These are phyloP conservation scores for Astraeus odoratus DNA, from an alignment of 768 basidiomycete genomes.

Conservation along the genomic window DNA sequence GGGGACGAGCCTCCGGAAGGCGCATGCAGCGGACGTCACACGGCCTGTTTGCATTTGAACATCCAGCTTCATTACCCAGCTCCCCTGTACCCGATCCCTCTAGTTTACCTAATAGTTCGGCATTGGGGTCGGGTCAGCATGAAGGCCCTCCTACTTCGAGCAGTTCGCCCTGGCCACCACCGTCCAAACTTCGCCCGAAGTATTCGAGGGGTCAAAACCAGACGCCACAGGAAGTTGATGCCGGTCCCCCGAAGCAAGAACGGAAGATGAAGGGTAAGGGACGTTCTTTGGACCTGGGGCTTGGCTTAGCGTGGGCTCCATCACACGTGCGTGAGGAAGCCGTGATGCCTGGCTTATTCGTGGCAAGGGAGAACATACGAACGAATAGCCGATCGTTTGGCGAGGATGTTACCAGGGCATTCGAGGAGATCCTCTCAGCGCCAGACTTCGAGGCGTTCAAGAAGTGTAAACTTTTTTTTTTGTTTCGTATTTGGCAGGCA, in stretches of 20 bases:
- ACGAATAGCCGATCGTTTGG: conserved; percentile 14
- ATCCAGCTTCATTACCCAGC: conserved; percentile 49
- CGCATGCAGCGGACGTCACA: conserved; percentile 38
- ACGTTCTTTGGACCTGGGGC: conserved; percentile 62
- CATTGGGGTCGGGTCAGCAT: conserved; percentile 2
- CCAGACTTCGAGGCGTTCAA: conserved; percentile 41
- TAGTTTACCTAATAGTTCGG: conserved; percentile 11
- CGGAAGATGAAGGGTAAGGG: conserved; percentile 42
- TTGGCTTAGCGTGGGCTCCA: conserved; percentile 70
- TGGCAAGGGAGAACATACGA: conserved; percentile 24
- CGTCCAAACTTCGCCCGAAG: conserved; percentile 26
- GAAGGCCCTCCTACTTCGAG: conserved; percentile 7
- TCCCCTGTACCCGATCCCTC: conserved; percentile 20
- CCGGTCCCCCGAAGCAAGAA: conserved; percentile 11
- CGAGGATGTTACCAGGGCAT: conserved; percentile 31
- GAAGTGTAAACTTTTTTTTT: conserved; percentile 45
- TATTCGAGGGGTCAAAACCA: conserved; percentile 18
- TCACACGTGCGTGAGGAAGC: conserved; percentile 59
- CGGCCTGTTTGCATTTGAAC: conserved; percentile 63
- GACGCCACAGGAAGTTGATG: conserved; percentile 19
- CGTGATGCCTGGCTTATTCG: conserved; percentile 39
- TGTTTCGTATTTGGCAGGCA: conserved; percentile 1
- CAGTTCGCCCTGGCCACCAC: conserved; percentile 21
- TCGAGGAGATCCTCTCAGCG: conserved; percentile 30
- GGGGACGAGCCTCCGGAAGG: conserved; percentile 48